Percentiles rank a stretch among this genome's conserved stretches.
These are phyloP conservation scores for Phytopythium boreale DNA, from an alignment of 352 stramenopile genomes.

Conservation along the genomic window DNA sequence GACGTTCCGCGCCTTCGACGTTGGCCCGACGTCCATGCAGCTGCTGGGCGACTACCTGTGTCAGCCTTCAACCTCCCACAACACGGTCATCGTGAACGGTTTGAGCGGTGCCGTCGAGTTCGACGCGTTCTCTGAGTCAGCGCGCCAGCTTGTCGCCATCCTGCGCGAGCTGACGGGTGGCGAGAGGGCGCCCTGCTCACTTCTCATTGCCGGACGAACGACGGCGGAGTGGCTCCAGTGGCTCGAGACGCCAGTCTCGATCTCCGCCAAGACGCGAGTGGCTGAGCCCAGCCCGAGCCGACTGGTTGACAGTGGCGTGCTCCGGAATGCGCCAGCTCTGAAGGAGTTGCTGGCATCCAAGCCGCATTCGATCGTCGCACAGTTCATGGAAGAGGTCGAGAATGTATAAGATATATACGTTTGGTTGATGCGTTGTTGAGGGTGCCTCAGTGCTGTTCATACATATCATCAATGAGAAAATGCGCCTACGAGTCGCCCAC, in stretches of 20 bases:
- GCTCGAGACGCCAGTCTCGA: conserved; percentile 8
- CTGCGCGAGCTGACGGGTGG: conserved; percentile 7
- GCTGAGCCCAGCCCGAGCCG: not conserved
- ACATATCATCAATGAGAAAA: not conserved
- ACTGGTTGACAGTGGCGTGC: conserved; percentile 20
- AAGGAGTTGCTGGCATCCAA: conserved; percentile 44
- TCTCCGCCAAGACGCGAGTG: not conserved
- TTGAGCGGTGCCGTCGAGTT: conserved; percentile 56
- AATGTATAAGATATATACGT: not conserved
- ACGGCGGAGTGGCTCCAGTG: conserved; percentile 23
- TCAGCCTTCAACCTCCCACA: not conserved
- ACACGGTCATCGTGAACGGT: conserved; percentile 41
- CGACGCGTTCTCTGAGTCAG: conserved; percentile 41
- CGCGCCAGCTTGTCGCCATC: conserved; percentile 22
- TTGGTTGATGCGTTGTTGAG: not conserved
- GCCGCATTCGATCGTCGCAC: conserved; percentile 26
- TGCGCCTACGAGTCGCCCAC: not conserved
- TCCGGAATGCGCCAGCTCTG: conserved; percentile 33
- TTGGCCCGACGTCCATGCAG: conserved; percentile 48
- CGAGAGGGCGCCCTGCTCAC: not conserved
- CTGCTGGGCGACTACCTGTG: conserved; percentile 17
- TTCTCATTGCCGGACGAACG: conserved; percentile 24
- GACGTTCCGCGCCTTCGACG: conserved; percentile 57
- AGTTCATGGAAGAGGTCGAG: not conserved
- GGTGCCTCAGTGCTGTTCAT: not conserved